Evolutionary conservation across 768 basidiomycete genomes (phyloP).

Genomic region (Mycena rosella): DNA sequence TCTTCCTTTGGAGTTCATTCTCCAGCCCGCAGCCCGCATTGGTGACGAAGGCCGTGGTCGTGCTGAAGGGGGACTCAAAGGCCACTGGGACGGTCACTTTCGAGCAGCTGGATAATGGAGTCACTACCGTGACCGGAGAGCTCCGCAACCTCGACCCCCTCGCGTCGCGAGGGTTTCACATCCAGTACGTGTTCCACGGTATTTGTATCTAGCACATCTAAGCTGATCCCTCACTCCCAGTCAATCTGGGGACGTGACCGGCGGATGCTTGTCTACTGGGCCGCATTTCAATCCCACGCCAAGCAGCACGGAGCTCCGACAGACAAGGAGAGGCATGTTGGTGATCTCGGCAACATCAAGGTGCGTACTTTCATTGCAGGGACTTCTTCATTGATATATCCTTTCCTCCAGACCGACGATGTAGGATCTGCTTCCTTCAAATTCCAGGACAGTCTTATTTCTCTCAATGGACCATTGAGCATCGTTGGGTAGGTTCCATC

Average conservation of each 20-base stretch:
- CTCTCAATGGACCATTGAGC: slow-evolving; percentile 75
- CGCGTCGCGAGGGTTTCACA: slow-evolving; percentile 79
- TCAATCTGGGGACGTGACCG: slow-evolving; percentile 70
- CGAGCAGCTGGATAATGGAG: slow-evolving; percentile 62
- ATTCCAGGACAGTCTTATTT: slow-evolving; percentile 70
- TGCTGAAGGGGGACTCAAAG: slow-evolving; percentile 70
- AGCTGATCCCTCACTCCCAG: slow-evolving; percentile 32
- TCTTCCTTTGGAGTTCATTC: slow-evolving; percentile 17
- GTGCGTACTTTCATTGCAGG: neutral
- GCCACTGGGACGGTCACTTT: slow-evolving; percentile 78
- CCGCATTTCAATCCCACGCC: slow-evolving; percentile 83
- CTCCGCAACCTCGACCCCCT: slow-evolving; percentile 71
- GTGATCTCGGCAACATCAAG: slow-evolving; percentile 80
- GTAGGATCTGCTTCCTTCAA: slow-evolving; percentile 69
- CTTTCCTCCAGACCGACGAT: slow-evolving; percentile 56
- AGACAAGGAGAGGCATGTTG: slow-evolving; percentile 68
- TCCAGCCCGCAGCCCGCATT: neutral
- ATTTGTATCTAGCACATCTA: neutral
- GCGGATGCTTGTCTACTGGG: slow-evolving; percentile 78
- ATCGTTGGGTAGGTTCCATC: slow-evolving; percentile 72
- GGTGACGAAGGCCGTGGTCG: slow-evolving; percentile 54
- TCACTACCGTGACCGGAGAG: slow-evolving; percentile 73
- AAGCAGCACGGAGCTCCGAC: slow-evolving; percentile 75
- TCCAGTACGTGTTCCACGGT: slow-evolving; percentile 68
- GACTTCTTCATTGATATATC: neutral